Evolutionary conservation across 805 yeast genomes (phyloP).

Genomic region (Saccharomycopsis sp.): DNA sequence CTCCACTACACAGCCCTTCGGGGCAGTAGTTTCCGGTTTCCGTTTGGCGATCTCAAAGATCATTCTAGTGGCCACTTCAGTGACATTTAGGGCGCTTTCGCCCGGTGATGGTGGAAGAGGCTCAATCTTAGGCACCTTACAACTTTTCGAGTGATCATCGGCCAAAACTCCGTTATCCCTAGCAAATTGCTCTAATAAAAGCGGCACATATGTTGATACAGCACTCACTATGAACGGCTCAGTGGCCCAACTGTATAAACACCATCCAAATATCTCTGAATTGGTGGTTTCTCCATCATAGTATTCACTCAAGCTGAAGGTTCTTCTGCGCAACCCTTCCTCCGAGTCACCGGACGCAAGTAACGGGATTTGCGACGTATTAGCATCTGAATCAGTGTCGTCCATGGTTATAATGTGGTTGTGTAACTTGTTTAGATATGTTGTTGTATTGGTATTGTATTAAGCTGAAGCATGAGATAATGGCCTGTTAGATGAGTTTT

Average conservation of each 20-base stretch:
- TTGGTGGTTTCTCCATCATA: conserved; percentile 29
- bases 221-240: conserved; percentile 79
- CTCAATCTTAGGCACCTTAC: conserved; percentile 32
- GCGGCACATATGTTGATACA: conserved; percentile 71
- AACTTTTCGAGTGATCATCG: conserved; percentile 52
- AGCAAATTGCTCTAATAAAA: conserved; percentile 65
- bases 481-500: too few relatives aligned
- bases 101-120: conserved; percentile 31
- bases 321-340: background rate
- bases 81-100: conserved; percentile 19
- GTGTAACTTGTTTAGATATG: too few relatives aligned
- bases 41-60: conserved; percentile 23
- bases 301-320: conserved; percentile 6
- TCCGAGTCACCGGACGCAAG: background rate
- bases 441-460: too few relatives aligned
- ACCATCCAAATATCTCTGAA: conserved; percentile 58
- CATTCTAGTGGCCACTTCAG: conserved; percentile 15
- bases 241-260: conserved; percentile 63
- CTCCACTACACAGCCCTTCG: conserved; percentile 41
- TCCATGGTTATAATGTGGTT: too few relatives aligned
- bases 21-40: conserved; percentile 10
- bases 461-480: too few relatives aligned
- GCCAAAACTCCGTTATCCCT: conserved; percentile 62
- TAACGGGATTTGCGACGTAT: background rate
- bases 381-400: background rate